Evolutionary conservation across 2,329 filamentous ascomycete species (phyloP).

Genomic region (Geosmithia flava): DNA sequence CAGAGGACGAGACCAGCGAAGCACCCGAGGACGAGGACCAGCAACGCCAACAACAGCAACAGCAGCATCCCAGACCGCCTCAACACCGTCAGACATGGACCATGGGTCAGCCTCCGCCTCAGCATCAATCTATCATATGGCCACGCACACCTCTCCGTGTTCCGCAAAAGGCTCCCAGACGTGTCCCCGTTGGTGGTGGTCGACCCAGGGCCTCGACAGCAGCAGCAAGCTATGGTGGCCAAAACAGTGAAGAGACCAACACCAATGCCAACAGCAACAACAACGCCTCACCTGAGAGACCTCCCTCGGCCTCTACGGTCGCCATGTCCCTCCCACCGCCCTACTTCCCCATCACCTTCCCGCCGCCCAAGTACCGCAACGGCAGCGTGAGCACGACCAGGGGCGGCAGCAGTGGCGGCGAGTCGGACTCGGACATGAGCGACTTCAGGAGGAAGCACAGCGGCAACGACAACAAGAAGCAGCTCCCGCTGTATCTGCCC

Average conservation of each 20-base stretch:
- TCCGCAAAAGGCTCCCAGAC: slow-evolving; percentile 15
- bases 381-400: neutral
- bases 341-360: neutral
- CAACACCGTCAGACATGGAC: neutral
- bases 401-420: neutral
- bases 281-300: neutral
- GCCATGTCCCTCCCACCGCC: slow-evolving; percentile 1
- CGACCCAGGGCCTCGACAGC: neutral
- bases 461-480: neutral
- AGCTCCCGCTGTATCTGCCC: neutral
- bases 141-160: slow-evolving; percentile 12
- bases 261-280: neutral
- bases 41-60: neutral
- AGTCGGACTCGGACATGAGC: neutral
- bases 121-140: slow-evolving; percentile 1
- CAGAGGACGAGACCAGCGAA: slow-evolving; percentile 3
- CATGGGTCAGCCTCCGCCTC: neutral
- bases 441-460: neutral
- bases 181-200: neutral
- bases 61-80: neutral
- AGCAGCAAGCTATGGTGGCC: neutral
- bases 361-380: neutral
- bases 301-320: neutral
- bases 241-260: neutral
- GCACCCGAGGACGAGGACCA: neutral